Base-by-base conservation (phyloP, 495 filamentous ascomycete species). In the Trichoderma erinaceum region DNA sequence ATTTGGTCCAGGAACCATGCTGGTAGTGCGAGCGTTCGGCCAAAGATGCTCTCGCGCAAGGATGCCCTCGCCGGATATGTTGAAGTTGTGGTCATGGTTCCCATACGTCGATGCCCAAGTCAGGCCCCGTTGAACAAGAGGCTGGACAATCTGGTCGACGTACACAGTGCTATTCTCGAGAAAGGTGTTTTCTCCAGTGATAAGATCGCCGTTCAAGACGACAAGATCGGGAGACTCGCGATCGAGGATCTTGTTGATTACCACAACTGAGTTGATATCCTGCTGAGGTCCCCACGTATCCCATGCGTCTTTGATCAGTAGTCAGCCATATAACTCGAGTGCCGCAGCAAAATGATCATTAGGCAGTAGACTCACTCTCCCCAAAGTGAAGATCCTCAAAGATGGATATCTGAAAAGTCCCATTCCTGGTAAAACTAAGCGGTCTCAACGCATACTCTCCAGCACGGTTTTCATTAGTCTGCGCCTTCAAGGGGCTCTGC, bases 121-220 rank as follows among this genome's bases (percentile, higher is more conserved):
- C 0, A 88, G 71, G 6, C 78, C 75, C 4, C 79, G 79, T 2
- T 82, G 64, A 0, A 88, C 75, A 2, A 92, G 74, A 0, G 89
- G 79, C 2, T 61, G 68, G 18, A 91, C 85, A 6, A 92, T 85
- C 50, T 82, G 73, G 70, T 91, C 84, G 21, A 91, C 41, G 67
- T 90, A 89, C 25, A 76, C 65, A 79, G 52, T 75, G 78, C 83
- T 82, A 71, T 91, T 90, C 32, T 83, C 77, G 15, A 79, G 71
- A 48, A 80, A 85, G 1, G 84, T 84, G 67, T 86, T 85, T 69
- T 92, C 87, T 27, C 90, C 88, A 0, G 90, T 89, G 68, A 92
- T 88, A 12, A 92, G 78, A 70, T 92, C 90, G 44, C 90, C 89
- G 66, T 92, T 93, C 1, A 93, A 74, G 10, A 93, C 83, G 25